phyloP scores from a whole-genome alignment of 2,329 filamentous ascomycete genomes.

The Tolypocladium endophyticum region DNA sequence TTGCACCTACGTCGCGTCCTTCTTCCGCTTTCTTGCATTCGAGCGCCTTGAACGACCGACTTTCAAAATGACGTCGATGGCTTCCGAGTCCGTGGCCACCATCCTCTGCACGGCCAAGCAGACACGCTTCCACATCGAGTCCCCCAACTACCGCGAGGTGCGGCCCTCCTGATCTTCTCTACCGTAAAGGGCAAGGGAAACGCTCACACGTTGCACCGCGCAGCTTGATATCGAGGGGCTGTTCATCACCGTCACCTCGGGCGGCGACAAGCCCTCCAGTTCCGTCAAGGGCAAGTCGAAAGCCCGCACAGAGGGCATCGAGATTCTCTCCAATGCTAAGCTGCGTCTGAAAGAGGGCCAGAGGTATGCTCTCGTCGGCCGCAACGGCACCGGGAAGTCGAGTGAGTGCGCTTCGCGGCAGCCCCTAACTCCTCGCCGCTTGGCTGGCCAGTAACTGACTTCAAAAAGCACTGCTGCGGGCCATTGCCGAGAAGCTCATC shows the following conservation, averaged over 20 bases:
- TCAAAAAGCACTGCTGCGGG: slow-evolving; percentile 53
- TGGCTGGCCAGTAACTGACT: not conserved
- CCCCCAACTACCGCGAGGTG: slow-evolving; percentile 47
- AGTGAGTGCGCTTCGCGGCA: slow-evolving; percentile 47
- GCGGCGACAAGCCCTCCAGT: slow-evolving; percentile 16
- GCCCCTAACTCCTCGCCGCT: not conserved
- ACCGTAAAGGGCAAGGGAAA: not conserved
- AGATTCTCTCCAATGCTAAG: slow-evolving; percentile 60
- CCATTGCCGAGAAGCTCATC: slow-evolving; percentile 68
- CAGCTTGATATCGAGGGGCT: slow-evolving; percentile 64
- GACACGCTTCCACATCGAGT: slow-evolving; percentile 53
- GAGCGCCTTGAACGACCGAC: not conserved
- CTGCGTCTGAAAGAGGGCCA: slow-evolving; percentile 62
- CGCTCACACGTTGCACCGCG: not conserved
- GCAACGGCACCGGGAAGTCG: slow-evolving; percentile 77
- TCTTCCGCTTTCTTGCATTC: not conserved
- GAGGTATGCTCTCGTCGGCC: slow-evolving; percentile 67
- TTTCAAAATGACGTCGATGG: slow-evolving; percentile 33
- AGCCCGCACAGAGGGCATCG: slow-evolving; percentile 37
- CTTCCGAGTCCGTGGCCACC: slow-evolving; percentile 37
- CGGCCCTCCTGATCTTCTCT: not conserved
- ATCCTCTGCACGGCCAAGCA: slow-evolving; percentile 57
- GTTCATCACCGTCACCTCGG: slow-evolving; percentile 52
- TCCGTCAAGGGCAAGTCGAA: slow-evolving; percentile 41
- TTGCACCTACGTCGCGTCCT: not conserved